These are phyloP conservation scores for Euptelea pleiosperma DNA, from an alignment of 164 flowering plant genomes.

Conservation along the genomic window DNA sequence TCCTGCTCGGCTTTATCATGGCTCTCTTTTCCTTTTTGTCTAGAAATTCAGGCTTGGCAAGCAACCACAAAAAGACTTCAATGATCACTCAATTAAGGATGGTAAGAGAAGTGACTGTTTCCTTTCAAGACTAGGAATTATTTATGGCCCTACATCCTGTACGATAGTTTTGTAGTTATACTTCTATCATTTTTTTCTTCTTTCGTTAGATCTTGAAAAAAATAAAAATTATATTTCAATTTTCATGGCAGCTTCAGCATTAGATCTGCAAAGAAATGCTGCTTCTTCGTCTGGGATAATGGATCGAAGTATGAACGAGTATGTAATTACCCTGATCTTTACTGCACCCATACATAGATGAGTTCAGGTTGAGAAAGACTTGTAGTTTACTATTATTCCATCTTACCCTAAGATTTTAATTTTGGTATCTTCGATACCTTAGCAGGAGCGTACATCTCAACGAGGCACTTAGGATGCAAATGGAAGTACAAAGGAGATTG, in stretches of 20 bases:
- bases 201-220: no score
- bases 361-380: conserved; percentile 1
- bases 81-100: conserved; percentile 80
- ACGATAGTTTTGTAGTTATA: no score
- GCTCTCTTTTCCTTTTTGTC: background rate
- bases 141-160: no score
- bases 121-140: no score
- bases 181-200: no score
- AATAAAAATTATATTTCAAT: background rate
- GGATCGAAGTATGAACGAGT: conserved; percentile 78
- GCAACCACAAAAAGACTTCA: conserved; percentile 98
- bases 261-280: conserved; percentile 74
- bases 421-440: conserved; percentile 8
- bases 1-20: background rate
- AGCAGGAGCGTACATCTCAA: conserved; percentile 51
- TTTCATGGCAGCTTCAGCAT: conserved; percentile 45
- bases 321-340: conserved; percentile 26
- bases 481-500: conserved; percentile 96
- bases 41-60: conserved; percentile 99
- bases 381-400: background rate
- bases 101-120: conserved; percentile 44
- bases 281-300: conserved; percentile 76
- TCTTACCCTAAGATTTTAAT: background rate
- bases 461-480: conserved; percentile 84
- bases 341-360: conserved; percentile 1